These are phyloP conservation scores for Cenchrus americanus DNA, from an alignment of 176 grass and related monocot species.

Conservation along the genomic window DNA sequence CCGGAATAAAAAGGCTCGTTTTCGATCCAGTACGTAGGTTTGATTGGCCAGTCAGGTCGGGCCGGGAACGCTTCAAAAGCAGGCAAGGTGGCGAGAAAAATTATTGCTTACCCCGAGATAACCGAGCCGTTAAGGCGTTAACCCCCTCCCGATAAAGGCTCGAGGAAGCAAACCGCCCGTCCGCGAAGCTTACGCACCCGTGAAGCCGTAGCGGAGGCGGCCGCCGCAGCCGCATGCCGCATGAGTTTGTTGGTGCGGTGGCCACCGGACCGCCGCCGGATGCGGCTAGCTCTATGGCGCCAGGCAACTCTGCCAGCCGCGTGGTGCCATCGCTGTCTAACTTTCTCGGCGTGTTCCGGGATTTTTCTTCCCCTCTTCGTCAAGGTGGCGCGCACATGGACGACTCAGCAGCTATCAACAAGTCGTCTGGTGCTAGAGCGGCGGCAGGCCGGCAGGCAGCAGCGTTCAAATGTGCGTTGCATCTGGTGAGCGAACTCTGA, in stretches of 20 bases:
- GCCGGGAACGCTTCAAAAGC: constrained; percentile 23
- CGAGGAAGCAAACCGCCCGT: not conserved
- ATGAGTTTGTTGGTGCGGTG: not conserved
- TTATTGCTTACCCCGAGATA: not conserved
- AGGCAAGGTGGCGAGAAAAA: not conserved
- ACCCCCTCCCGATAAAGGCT: constrained; percentile 31
- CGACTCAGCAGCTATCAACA: not conserved
- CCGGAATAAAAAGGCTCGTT: constrained; percentile 32
- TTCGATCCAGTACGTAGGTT: not conserved
- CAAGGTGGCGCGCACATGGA: constrained; percentile 1
- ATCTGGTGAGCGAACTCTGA: not conserved
- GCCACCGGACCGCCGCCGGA: not conserved
- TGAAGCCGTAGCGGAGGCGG: not conserved
- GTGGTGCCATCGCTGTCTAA: constrained; percentile 26
- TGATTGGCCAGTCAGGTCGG: not conserved
- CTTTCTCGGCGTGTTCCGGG: not conserved
- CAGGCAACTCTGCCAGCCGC: not conserved
- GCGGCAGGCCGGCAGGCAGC: not conserved
- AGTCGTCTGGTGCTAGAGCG: not conserved
- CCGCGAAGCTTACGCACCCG: not conserved
- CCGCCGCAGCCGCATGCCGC: not conserved
- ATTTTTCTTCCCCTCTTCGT: not conserved
- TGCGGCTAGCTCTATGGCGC: constrained; percentile 20
- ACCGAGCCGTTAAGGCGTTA: constrained; percentile 38
- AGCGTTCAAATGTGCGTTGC: not conserved